These are phyloP conservation scores for Phytomonas sp. DNA, from an alignment of 208 protist species.

Conservation along the genomic window DNA sequence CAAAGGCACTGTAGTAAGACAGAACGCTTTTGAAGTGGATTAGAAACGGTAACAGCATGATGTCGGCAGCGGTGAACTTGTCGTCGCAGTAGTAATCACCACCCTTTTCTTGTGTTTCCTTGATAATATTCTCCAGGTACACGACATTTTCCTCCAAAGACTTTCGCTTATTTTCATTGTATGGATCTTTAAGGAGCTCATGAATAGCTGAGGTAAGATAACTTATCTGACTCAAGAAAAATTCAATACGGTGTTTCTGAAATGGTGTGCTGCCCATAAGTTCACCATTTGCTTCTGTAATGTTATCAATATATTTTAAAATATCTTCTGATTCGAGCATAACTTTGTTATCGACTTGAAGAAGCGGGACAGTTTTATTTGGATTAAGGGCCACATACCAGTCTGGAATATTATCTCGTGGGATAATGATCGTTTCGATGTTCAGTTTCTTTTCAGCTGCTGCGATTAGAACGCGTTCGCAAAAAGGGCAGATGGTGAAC, in stretches of 20 bases:
- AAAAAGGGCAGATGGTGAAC: conserved; percentile 48
- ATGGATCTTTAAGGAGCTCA: conserved; percentile 37
- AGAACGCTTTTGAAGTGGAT: conserved; percentile 38
- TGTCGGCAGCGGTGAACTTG: conserved; percentile 69
- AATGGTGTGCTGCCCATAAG: conserved; percentile 37
- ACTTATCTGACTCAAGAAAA: conserved; percentile 56
- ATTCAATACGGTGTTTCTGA: conserved; percentile 60
- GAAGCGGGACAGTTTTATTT: conserved; percentile 54
- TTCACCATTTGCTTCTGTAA: conserved; percentile 13
- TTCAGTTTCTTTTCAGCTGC: conserved; percentile 40
- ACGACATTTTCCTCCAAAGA: conserved; percentile 35
- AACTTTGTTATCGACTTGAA: conserved; percentile 44
- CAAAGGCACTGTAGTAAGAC: conserved; percentile 53
- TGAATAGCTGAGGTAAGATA: conserved; percentile 44
- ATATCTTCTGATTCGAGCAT: conserved; percentile 71
- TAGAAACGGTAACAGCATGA: conserved; percentile 67
- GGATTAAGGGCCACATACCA: conserved; percentile 80
- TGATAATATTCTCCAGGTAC: conserved; percentile 59
- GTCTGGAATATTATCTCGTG: conserved; percentile 37
- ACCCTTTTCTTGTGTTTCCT: conserved; percentile 31
- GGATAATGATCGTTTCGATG: conserved; percentile 42
- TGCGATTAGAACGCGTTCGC: conserved; percentile 53
- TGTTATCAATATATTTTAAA: conserved; percentile 56
- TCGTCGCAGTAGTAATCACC: conserved; percentile 64
- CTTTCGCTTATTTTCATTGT: conserved; percentile 48